Base-by-base conservation (phyloP, 2,329 filamentous ascomycete genomes). In the Neofusicoccum parvum region DNA sequence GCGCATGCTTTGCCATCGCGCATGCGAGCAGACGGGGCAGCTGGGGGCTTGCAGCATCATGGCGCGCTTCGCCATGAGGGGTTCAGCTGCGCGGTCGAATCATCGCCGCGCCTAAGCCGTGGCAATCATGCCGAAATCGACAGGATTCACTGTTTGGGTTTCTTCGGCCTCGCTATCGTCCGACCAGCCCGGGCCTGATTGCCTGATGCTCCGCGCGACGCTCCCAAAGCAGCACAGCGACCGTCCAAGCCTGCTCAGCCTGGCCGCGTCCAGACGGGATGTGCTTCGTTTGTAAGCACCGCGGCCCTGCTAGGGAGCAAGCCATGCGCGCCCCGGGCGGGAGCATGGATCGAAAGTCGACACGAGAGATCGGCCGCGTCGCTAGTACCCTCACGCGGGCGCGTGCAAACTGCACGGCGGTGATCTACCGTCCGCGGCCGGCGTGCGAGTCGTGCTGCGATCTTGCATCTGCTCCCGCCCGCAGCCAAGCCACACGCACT, bases 391-490 rank as follows among this genome's bases (percentile, higher is more conserved):
- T 46, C 41, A 48, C 20, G 41, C 41, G 41, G 56, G 56, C 56
- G 56, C 56, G 56, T 59, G 56, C 56, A 59, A 58, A 48, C 56
- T 59, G 56, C 56, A 48, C 56, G 56, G 56, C 56, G 56, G 23
- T 46, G 56, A 59, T 59, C 56, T 59, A 59, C 56, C 56, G 56
- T 59, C 51, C 41, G 56, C 56, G 56, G 56, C 56, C 56, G 56
- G 27, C 41, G 56, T 46, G 54, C 56, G 56, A 59, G 56, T 59
- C 56, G 56, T 59, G 56, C 41, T 59, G 56, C 56, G 56, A 59
- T 59, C 56, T 60, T 60, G 56, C 56, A 60, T 60, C 56, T 60
- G 56, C 56, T 60, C 56, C 56, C 56, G 56, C 56, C 56, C 56
- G 56, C 56, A 36, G 27, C 56, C 43, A 60, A 60, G 56, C 56